Evolutionary conservation across 2,329 filamentous ascomycete genomes (phyloP), one percentile per base, ranked within the genome.

Genomic region (Ophiosphaerella herpotricha): DNA sequence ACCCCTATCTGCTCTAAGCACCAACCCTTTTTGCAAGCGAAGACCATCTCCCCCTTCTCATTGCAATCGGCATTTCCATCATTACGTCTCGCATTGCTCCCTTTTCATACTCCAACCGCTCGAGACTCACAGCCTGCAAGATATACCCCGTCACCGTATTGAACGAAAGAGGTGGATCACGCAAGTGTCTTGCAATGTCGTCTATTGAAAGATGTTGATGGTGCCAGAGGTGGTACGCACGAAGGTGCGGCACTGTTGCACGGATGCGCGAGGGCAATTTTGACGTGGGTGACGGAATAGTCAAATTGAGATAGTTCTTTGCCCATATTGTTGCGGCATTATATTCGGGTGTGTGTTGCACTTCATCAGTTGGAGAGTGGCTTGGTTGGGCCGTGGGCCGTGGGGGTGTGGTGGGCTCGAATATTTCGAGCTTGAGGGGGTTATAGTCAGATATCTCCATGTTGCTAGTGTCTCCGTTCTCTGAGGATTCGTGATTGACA

Each of bases 211-310:
- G 46, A 2, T 50, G 41, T 44, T 72, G 68, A 31, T 65, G 48
- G 31, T 67, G 51, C 70, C 70, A 73, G 32, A 73, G 46, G 35
- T 70, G 58, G 48, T 72, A 73, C 7, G 67, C 65, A 11, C 68
- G 68, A 12, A 73, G 61, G 43, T 63, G 66, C 2, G 64, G 50
- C 2, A 66, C 29, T 5, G 68, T 71, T 26, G 68, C 68, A 18
- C 64, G 67, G 33, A 70, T 66, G 14, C 61, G 58, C 8, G 66
- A 54, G 11, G 55, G 61, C 7, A 40, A 14, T 7, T 26, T 47
- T 3, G 60, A 55, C 13, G 40, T 36, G 13, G 62, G 52, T 1
- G 54, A 57, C n/a, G 69, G 69, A 34, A 72, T 66, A 7, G 67
- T 67, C 21, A 50, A 52, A 21, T 38, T n/a, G 24, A 71, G 61